Evolutionary conservation across 805 yeast genomes (phyloP), one percentile per base, ranked within the genome.

Genomic region (Saturnispora ahearnii): DNA sequence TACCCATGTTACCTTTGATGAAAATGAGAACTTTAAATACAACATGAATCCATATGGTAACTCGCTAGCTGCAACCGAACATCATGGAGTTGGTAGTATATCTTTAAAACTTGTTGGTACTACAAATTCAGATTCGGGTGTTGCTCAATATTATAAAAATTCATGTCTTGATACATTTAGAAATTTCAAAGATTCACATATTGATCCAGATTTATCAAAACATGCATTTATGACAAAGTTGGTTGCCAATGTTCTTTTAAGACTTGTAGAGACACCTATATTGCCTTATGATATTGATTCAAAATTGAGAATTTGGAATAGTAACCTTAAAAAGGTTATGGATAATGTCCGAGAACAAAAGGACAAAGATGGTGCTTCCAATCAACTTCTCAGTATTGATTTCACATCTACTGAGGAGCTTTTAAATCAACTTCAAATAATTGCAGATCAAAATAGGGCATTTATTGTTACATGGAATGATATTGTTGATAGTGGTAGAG

Each of bases 261-360:
- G 76, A 44, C 59, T 84, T n/a, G 76, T 81, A 0, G 96, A 89
- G 57, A 76, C 74, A 38, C 95, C 97, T 1, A 63, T 87, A 38
- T 69, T 90, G 15, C 96, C 96, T 2, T 84, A 74, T 56, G 77
- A 81, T 60, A 63, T 86, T 33, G 63, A 61, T 3, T 67, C 69
- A 5, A 72, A 78, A 52, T 76, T 77, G 6, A 61, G 67, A 1
- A 66, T 66, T 8, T 55, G 86, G 51, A 69, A 68, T 21, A 59
- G 64, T 1, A 75, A 75, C 53, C 59, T 73, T 12, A 63, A 68
- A 21, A 82, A 79, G 50, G 64, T 87, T 30, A 69, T 71, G 42
- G 56, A 59, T 3, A 75, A 71, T 54, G 68, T 71, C 0, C 51
- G 53, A 3, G 43, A 41, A 4, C 46, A 31, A 51, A 54, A 44